Evolutionary conservation across 768 basidiomycete species (phyloP).

Genomic region (Collybiopsis luxurians): DNA sequence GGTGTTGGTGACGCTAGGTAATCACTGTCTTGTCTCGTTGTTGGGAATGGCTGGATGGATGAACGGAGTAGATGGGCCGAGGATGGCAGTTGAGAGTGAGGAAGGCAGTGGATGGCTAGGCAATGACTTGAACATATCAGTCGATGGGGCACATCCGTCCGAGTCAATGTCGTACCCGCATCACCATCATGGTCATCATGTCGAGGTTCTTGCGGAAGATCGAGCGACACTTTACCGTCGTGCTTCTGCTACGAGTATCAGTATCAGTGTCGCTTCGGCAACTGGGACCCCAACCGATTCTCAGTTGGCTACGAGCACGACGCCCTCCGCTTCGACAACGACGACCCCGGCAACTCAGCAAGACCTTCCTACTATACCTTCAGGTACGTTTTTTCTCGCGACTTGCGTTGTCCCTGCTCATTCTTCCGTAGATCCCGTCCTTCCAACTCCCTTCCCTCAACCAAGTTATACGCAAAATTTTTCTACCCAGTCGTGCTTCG

Average conservation of each 20-base stretch:
- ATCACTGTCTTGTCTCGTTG: constrained; percentile 54
- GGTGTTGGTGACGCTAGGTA: constrained; percentile 25
- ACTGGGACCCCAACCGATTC: constrained; percentile 12
- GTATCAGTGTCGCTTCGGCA: background rate
- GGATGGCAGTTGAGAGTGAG: constrained; percentile 29
- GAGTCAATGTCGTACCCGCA: background rate
- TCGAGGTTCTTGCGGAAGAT: background rate
- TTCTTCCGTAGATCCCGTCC: constrained; percentile 21
- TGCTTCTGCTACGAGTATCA: background rate
- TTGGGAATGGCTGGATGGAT: constrained; percentile 45
- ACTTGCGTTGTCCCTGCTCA: background rate
- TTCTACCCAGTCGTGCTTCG: constrained; percentile 58
- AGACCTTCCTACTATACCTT: constrained; percentile 48
- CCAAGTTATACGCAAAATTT: constrained; percentile 65
- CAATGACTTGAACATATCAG: constrained; percentile 31
- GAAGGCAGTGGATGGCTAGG: constrained; percentile 23
- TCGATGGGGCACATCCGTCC: background rate
- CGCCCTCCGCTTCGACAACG: constrained; percentile 12
- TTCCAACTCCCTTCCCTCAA: constrained; percentile 79
- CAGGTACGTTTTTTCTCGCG: constrained; percentile 19
- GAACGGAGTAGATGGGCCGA: constrained; percentile 27
- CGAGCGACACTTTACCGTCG: background rate
- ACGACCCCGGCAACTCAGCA: constrained; percentile 23
- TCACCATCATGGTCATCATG: constrained; percentile 1
- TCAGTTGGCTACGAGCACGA: constrained; percentile 9